A percentile compares a stretch with the other conserved stretches of the same genome.
These are phyloP conservation scores for Teunomyces cretensis DNA, from an alignment of 805 yeast species.

Conservation along the genomic window DNA sequence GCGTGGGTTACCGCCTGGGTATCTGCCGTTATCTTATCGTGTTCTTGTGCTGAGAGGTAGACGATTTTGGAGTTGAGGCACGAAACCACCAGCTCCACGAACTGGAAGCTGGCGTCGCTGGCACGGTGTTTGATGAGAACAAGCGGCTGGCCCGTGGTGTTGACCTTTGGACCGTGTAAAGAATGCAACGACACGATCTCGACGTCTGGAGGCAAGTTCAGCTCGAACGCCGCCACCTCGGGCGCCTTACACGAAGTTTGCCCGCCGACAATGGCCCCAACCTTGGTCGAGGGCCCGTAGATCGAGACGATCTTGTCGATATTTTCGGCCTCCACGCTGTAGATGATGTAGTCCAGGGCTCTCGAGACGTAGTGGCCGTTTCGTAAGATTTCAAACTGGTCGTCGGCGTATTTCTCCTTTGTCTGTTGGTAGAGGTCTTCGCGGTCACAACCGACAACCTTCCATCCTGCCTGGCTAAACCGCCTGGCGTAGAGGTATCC, in stretches of 20 bases:
- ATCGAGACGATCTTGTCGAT: slow-evolving; percentile 66
- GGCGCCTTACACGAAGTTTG: slow-evolving; percentile 95
- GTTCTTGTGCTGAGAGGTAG: slow-evolving; percentile 77
- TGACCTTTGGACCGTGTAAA: slow-evolving; percentile 90
- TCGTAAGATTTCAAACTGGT: slow-evolving; percentile 53
- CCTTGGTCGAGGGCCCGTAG: slow-evolving; percentile 86
- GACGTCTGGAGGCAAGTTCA: slow-evolving; percentile 69
- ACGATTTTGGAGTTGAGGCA: slow-evolving; percentile 80
- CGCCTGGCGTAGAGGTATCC: slow-evolving; percentile 82
- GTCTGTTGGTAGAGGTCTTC: slow-evolving; percentile 59
- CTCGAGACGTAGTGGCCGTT: slow-evolving; percentile 89
- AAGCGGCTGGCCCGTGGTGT: slow-evolving; percentile 88
- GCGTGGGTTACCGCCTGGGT: slow-evolving; percentile 99
- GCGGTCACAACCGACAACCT: slow-evolving; percentile 82
- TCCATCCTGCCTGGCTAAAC: slow-evolving; percentile 84
- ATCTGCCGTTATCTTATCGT: slow-evolving; percentile 94
- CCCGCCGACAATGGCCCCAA: slow-evolving; percentile 94
- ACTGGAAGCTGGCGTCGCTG: slow-evolving; percentile 47
- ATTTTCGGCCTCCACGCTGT: slow-evolving; percentile 90
- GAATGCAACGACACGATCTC: slow-evolving; percentile 88
- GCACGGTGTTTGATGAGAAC: slow-evolving; percentile 81
- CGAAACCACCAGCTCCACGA: slow-evolving; percentile 63
- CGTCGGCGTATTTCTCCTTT: slow-evolving; percentile 36
- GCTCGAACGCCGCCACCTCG: slow-evolving; percentile 84
- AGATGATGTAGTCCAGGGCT: slow-evolving; percentile 75